Evolutionary conservation across 2,329 filamentous ascomycete genomes (phyloP), one percentile per base, ranked within the genome.

Genomic region (Neoscytalidium dimidiatum): DNA sequence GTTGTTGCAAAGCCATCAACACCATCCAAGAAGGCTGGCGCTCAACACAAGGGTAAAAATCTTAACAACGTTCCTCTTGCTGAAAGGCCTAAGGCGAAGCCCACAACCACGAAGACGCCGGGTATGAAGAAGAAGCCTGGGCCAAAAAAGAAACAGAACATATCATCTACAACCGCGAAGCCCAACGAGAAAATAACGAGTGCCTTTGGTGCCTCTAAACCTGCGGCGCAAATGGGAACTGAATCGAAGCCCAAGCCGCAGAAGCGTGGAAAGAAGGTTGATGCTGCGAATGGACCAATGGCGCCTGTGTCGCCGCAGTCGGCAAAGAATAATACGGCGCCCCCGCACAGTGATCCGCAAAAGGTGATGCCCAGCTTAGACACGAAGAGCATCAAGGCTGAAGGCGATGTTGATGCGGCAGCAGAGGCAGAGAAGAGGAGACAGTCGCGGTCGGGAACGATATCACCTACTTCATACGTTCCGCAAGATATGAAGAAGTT

Each of bases 301-400:
- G 66, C 66, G 43, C 71, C 69, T 17, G 57, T 77, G 19, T 73
- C 75, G 9, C 66, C 69, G 14, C 69, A 69, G 6, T 73, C 75
- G 41, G 64, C 67, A n/a, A 73, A 74, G 28, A 74, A 73, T 69
- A 77, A 78, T 35, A 69, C 71, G 14, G 71, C 70, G 2, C 66
- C 67, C 48, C 67, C 66, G 7, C 44, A 68, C 28, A 35, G 26
- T 33, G 63, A 65, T 8, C 64, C 64, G 6, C 17, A 51, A 3
- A 64, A 56, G 19, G 6, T 8, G 23, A 3, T 29, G 2, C 28
- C 43, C 26, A 46, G n/a, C n/a, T 28, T 62, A 44, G 58, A 62
- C 13, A 62, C 58, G 17, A 51, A 53, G 31, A n/a, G 17, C n/a
- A 31, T 33, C 17, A 53, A 44, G 48, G 5, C 26, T 13, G 46